These are phyloP conservation scores for Rheum nobile DNA, from an alignment of 148 eudicot species.

Conservation along the genomic window DNA sequence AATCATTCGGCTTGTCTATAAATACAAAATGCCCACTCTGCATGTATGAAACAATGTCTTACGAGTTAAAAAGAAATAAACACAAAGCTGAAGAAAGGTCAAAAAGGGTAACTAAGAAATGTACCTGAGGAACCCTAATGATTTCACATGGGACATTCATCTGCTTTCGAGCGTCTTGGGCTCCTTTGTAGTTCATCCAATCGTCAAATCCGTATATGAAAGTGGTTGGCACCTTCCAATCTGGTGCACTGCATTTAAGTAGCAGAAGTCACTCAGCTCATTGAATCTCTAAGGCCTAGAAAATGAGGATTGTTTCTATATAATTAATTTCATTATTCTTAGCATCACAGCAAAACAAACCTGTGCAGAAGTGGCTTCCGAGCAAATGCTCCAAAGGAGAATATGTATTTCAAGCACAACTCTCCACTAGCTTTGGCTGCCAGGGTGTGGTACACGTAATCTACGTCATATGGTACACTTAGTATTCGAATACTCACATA, in stretches of 20 bases:
- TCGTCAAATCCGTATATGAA: slow-evolving; percentile 80
- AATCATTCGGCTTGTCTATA: slow-evolving; percentile 62
- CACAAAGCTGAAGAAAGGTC: neutral
- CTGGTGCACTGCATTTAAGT: slow-evolving; percentile 56
- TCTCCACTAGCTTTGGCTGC: slow-evolving; percentile 98
- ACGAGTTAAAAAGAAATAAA: neutral
- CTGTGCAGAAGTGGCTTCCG: slow-evolving; percentile 70
- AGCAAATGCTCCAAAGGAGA: slow-evolving; percentile 89
- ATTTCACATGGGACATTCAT: slow-evolving; percentile 96
- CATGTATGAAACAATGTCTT: slow-evolving; percentile 13
- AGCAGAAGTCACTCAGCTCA: neutral
- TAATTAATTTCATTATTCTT: neutral
- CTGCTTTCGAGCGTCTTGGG: slow-evolving; percentile 64
- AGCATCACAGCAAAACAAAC: slow-evolving; percentile 19
- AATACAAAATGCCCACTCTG: slow-evolving; percentile 82
- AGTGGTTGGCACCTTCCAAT: slow-evolving; percentile 95
- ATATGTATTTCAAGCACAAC: slow-evolving; percentile 81
- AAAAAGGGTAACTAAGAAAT: neutral
- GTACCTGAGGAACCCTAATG: slow-evolving; percentile 84
- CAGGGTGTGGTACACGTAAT: slow-evolving; percentile 80
- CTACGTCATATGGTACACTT: slow-evolving; percentile 17
- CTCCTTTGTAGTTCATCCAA: slow-evolving; percentile 95
- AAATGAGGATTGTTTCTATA: neutral
- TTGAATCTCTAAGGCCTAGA: neutral
- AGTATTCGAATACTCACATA: neutral